Evolutionary conservation across 2,329 filamentous ascomycete species (phyloP).

Genomic region (Chaetomiaceae sp.): DNA sequence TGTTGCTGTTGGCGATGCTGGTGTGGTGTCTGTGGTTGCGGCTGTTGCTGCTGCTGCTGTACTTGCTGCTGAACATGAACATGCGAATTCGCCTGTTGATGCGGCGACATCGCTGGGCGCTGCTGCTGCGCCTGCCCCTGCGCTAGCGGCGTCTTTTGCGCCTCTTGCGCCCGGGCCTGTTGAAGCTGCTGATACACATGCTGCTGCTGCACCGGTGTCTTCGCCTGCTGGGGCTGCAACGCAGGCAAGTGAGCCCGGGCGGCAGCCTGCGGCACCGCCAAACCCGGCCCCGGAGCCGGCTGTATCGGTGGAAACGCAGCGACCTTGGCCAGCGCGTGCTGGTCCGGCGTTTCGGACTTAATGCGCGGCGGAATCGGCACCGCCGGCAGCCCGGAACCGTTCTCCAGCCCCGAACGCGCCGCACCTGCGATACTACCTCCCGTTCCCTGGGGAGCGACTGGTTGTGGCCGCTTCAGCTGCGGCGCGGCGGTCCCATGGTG

Average conservation of each 20-base stretch:
- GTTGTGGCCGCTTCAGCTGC: constrained; percentile 10
- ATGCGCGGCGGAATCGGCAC: constrained; percentile 18
- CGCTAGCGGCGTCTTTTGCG: neutral
- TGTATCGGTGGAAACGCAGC: constrained; percentile 21
- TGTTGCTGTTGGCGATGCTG: neutral
- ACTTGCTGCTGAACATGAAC: constrained; percentile 6
- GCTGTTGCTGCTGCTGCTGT: constrained; percentile 9
- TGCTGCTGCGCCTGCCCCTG: constrained; percentile 9
- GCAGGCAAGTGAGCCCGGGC: constrained; percentile 11
- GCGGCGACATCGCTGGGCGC: constrained; percentile 5
- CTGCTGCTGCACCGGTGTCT: constrained; percentile 9
- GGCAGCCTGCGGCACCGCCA: constrained; percentile 10
- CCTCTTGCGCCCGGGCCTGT: constrained; percentile 6
- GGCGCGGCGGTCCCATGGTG: constrained; percentile 12
- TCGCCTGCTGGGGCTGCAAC: constrained; percentile 15
- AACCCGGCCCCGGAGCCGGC: constrained; percentile 18
- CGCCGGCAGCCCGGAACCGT: constrained; percentile 4
- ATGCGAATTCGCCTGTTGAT: constrained; percentile 7
- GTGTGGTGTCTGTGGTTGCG: constrained; percentile 1
- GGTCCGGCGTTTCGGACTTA: constrained; percentile 20
- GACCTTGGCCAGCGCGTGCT: constrained; percentile 14
- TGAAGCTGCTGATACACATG: constrained; percentile 10
- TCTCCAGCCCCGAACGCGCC: neutral
- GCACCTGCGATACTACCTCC: neutral
- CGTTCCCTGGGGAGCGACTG: constrained; percentile 12